These are phyloP conservation scores for Trametes villosa DNA, from an alignment of 768 basidiomycete genomes.

Conservation along the genomic window DNA sequence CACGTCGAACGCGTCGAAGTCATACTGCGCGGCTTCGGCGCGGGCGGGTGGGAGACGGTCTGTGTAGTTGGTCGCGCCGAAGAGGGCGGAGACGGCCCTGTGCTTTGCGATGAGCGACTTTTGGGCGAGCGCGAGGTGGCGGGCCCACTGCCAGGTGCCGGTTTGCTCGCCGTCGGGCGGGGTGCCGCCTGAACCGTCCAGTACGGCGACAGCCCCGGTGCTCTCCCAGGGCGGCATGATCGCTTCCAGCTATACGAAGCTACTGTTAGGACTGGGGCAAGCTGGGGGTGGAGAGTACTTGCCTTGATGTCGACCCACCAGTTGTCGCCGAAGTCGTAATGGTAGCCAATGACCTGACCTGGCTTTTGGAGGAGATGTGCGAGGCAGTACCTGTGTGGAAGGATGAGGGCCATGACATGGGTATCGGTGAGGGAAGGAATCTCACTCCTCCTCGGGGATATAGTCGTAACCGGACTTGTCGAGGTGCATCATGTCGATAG, in stretches of 20 bases:
- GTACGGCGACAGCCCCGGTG: constrained; percentile 8
- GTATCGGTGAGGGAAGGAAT: no score
- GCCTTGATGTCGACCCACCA: constrained; percentile 18
- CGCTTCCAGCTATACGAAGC: background rate
- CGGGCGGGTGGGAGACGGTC: background rate
- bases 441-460: constrained; percentile 12
- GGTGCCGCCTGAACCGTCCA: constrained; percentile 8
- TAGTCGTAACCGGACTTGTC: constrained; percentile 14
- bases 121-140: background rate
- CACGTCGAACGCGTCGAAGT: constrained; percentile 16
- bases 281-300: background rate
- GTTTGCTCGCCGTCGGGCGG: constrained; percentile 8
- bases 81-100: constrained; percentile 2
- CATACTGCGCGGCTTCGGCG: background rate
- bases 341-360: constrained; percentile 8
- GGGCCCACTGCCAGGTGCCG: background rate
- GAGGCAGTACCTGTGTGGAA: constrained; percentile 10
- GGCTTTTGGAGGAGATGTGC: constrained; percentile 10
- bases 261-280: background rate
- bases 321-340: constrained; percentile 20
- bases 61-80: constrained; percentile 5
- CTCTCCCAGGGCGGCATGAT: constrained; percentile 1
- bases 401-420: background rate
- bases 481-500: constrained; percentile 16
- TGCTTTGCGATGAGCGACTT: background rate